phyloP scores from a whole-genome alignment of 2,329 filamentous ascomycete genomes.

The Stagonosporopsis cucurbitacearum region DNA sequence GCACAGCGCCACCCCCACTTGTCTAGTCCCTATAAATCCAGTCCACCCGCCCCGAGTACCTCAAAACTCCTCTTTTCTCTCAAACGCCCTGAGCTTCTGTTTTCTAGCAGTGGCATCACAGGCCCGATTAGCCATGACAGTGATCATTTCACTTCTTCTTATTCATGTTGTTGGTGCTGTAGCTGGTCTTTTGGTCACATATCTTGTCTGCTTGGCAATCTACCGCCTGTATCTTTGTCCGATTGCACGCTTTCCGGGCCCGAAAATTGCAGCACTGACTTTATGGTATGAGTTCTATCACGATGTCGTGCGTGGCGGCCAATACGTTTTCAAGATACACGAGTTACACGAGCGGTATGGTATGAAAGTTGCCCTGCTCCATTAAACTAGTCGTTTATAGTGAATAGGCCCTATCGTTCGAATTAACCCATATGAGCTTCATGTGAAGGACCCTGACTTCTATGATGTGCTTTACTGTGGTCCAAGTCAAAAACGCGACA shows the following conservation, averaged over 20 bases:
- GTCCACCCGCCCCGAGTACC: no score
- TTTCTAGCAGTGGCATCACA: no score
- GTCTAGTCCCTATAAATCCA: no score
- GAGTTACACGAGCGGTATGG: background rate
- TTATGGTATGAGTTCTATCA: background rate
- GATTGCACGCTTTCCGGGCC: background rate
- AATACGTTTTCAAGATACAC: background rate
- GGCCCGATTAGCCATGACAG: no score
- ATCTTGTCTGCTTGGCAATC: no score
- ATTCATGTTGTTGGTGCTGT: no score
- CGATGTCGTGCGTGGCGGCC: background rate
- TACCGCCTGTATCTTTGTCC: background rate
- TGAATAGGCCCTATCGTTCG: background rate
- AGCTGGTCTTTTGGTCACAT: no score
- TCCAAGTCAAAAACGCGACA: background rate
- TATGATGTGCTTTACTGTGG: background rate
- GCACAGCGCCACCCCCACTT: no score
- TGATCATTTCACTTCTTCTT: no score
- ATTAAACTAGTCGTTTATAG: no score
- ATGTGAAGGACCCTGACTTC: background rate
- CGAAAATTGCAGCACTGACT: background rate
- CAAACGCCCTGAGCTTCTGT: no score
- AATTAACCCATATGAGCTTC: background rate
- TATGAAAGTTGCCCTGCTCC: background rate
- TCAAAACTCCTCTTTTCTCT: no score